Base-by-base conservation (phyloP, 2,329 filamentous ascomycete genomes). In the Magnaporthiopsis poae region DNA sequence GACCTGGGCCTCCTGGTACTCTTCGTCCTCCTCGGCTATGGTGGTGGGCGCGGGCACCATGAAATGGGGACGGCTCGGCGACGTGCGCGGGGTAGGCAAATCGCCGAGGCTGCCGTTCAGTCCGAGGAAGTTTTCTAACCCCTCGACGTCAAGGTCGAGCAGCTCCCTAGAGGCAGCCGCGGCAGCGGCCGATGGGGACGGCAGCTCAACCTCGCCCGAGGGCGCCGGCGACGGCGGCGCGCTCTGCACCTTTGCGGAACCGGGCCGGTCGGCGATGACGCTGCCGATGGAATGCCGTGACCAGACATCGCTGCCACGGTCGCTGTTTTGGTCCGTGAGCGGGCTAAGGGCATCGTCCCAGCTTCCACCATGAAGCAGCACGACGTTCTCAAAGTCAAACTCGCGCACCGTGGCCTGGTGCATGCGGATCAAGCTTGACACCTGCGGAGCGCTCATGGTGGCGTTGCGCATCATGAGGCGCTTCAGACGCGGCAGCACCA, bases 311-410 rank as follows among this genome's bases (percentile, higher is more conserved):
- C 73, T 73, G 59, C 69, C 76, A 69, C 71, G 78, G 69, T 75
- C 80, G 72, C 74, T 79, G 69, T 72, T 77, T 69, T 80, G 75
- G 73, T 80, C 72, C 72, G 84, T 86, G 67, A 96, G 79, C 1
- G 90, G 89, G 59, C 87, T 85, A n/a, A 96, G 83, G 0, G 91
- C 91, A 36, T 92, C 88, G 67, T 95, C 89, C 91, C 91, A 96
- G 67, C 82, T 88, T 35, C 90, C 91, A 46, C 80, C 80, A 68
- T 85, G 83, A 64, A 86, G 82, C 61, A 96, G 82, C 36, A 84
- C 81, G 25, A 93, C 87, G 69, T 90, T 88, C 73, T 92, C 88
- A 75, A 96, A 92, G 74, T 92, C 88, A 73, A 94, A 91, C 73
- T 94, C 89, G 69, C 84, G 82, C 62, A 96, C 85, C 0, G 86